Conservation (phyloP, 371 early-diverging fungal species). For the Zopfochytrium polystomum region DNA sequence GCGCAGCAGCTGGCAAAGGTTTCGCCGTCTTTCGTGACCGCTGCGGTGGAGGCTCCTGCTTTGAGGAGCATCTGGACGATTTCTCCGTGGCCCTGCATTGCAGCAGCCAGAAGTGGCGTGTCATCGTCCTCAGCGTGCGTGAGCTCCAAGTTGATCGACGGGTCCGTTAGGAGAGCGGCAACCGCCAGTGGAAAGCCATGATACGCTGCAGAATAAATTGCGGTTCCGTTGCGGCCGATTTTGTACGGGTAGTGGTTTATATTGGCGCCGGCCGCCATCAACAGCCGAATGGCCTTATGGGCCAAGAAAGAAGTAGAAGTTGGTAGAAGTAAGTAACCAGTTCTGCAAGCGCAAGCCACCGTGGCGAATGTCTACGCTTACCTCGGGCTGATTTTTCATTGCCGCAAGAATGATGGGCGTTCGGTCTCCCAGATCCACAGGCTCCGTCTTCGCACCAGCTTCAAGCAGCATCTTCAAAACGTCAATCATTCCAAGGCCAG, state of each 20-base stretch:
- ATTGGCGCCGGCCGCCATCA: background rate
- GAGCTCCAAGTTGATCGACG: background rate
- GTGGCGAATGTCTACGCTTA: background rate
- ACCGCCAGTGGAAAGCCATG: background rate
- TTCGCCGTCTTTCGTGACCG: background rate
- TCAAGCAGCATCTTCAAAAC: constrained; percentile 5
- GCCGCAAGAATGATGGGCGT: constrained; percentile 4
- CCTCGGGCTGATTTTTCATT: background rate
- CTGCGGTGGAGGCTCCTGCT: background rate
- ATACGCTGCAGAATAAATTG: background rate
- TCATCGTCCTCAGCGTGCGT: background rate
- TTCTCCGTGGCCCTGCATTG: background rate
- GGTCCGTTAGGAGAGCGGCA: background rate
- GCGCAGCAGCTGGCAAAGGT: background rate
- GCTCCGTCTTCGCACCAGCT: constrained; percentile 8
- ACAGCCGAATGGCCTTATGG: background rate
- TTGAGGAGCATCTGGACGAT: background rate
- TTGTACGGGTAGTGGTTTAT: background rate
- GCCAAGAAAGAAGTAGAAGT: background rate
- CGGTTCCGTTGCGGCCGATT: background rate
- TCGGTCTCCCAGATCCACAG: background rate
- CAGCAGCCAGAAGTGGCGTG: background rate
- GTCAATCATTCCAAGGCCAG: background rate
- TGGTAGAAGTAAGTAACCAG: too few species aligned
- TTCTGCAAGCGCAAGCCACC: too few species aligned